Evolutionary conservation across 371 early-diverging fungal genomes (phyloP), one percentile per base, ranked within the genome.

Genomic region (Smittium culicis): DNA sequence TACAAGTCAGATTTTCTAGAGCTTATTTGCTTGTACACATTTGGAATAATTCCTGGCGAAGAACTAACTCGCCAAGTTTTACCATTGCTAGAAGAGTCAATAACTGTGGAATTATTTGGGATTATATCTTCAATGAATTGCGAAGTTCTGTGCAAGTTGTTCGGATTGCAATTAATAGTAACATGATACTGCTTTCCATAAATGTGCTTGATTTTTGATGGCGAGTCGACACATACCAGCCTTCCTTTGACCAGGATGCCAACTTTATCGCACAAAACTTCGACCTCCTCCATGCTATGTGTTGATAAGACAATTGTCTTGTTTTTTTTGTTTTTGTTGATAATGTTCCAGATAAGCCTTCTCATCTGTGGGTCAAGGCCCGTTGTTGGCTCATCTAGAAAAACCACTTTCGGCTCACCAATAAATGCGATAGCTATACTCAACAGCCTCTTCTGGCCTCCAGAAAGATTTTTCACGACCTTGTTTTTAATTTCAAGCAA

Each of bases 231-330:
- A 69, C 87, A 87, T 29, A 84, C 79, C 35, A 89, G 67, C 1
- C 80, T 80, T 27, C 88, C 88, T 60, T 85, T 83, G 61, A 86
- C 84, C 85, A 86, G 85, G 64, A 89, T 87, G 32, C 85, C 87
- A 59, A 88, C 83, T 17, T 71, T 60, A 71, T 73, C 58, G 58
- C 81, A 81, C 20, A 82, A 66, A 0, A 75, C 81, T 64, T 88
- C 88, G 20, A 84, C 89, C 72, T 88, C 89, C 64, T 88, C 89
- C 87, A 87, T 86, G n/a, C 82, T 82, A 66, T 88, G 85, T 1
- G 87, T 81, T 1, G 78, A 82, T 71, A 87, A 68, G 33, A 89
- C 72, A 33, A 64, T 34, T 5, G 64, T 61, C 64, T 86, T 29
- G 68, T 54, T 25, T 1, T 54, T 27, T 27, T 35, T 64, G 3